Conservation (phyloP, 2,329 filamentous ascomycete genomes). For the Fusarium bactridioides region DNA sequence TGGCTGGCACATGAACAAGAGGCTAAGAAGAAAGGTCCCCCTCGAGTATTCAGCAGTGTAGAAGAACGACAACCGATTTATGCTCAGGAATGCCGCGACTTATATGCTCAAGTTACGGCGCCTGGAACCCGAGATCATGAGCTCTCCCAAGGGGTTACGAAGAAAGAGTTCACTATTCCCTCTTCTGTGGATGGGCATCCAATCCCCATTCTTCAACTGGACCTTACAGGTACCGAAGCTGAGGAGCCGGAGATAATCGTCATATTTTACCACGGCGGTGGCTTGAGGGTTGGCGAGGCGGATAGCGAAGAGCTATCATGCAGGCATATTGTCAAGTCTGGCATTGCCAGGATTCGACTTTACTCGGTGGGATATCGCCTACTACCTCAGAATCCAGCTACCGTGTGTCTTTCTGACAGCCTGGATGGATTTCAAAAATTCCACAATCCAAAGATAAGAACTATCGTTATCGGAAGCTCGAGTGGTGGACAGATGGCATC, state of each 20-base stretch:
- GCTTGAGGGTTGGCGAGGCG: constrained; percentile 56
- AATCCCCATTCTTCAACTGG: constrained; percentile 51
- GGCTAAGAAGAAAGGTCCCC: constrained; percentile 24
- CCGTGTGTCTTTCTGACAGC: constrained; percentile 53
- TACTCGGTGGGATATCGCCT: constrained; percentile 58
- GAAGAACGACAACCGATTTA: constrained; percentile 51
- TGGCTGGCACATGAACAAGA: constrained; percentile 52
- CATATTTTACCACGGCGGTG: constrained; percentile 60
- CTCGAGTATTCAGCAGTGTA: constrained; percentile 30
- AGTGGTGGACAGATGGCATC: constrained; percentile 59
- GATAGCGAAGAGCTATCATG: constrained; percentile 60
- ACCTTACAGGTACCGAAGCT: constrained; percentile 21
- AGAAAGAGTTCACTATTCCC: constrained; percentile 40
- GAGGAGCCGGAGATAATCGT: constrained; percentile 41
- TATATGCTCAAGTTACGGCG: constrained; percentile 48
- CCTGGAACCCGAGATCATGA: constrained; percentile 48
- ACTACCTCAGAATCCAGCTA: constrained; percentile 50
- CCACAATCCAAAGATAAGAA: constrained; percentile 14
- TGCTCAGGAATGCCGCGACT: constrained; percentile 50
- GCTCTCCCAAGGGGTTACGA: constrained; percentile 47
- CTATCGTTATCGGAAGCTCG: constrained; percentile 55
- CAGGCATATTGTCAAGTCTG: constrained; percentile 49
- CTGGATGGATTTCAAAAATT: constrained; percentile 46
- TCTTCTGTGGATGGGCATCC: constrained; percentile 46
- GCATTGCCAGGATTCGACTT: constrained; percentile 43